Base-by-base conservation (phyloP, 768 basidiomycete species). In the Russula compacta region DNA sequence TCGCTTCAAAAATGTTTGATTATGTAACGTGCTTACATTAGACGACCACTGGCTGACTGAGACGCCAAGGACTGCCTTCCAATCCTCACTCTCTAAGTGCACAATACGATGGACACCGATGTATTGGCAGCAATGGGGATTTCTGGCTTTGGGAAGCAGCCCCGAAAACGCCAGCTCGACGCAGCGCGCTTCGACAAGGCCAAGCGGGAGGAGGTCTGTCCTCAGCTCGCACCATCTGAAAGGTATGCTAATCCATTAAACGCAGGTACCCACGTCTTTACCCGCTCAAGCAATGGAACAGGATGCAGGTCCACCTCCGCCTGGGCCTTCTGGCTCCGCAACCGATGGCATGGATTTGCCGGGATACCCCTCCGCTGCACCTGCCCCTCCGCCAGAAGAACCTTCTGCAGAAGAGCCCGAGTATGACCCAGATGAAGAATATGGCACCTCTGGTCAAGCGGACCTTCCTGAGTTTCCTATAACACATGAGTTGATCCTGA, bases 401-500 rank as follows among this genome's bases (percentile, higher is more conserved):
- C 4, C 12, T 35, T 33, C 56, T 2, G 63, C 50, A 5, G 73
- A 67, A 9, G 73, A 73, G 57, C 72, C 71, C 2, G 72, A 72
- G 49, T 73, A 70, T 61, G 73, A 73, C 59, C 70, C 68, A 67
- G 71, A 83, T 67, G 70, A 75, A 36, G 70, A 73, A 36, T 82
- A 82, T 46, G 73, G 74, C 19, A 69, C 72, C 51, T 70, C 71
- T 47, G 75, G 77, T 58, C 78, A 79, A 51, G 74, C 73, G 11
- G 82, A 83, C 58, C 68, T 75, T 46, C 82, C 84, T 47, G 78
- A 79, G 55, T 90, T 95, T 69, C 97, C 97, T 21, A 82, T 85
- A 35, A 87, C 92, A 6, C 95, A 98, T 71, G 95, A 98, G 76
- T 81, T 95, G 58, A 74, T 83, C 11, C 79, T 98, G 69, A 97